Base-by-base conservation (phyloP, 768 basidiomycete genomes). In the Podaxis rugospora region DNA sequence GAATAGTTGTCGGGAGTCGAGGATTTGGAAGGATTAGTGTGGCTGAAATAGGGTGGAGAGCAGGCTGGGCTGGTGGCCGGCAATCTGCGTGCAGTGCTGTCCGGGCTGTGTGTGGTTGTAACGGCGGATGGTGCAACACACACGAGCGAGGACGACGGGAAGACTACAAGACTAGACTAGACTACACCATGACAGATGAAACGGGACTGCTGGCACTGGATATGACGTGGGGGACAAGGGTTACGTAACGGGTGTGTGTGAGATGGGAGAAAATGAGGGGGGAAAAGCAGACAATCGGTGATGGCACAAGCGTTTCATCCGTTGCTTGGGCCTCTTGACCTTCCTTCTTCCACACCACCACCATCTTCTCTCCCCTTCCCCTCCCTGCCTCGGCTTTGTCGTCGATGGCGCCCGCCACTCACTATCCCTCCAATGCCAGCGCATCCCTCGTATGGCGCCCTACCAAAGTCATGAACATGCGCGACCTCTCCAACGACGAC, bases 401-500 rank as follows among this genome's bases (percentile, higher is more conserved):
- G 65, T 64, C 66, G 66, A 53, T 60, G 59, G 61, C 61, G 16
- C 40, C 60, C 28, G 42, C 49, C 42, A 51, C 56, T 55, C 62
- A 58, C 54, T 27, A 49, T 55, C 61, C 53, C 52, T 61, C 64
- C 58, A 66, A 62, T 63, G 64, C 62, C 28, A 67, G 63, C 47
- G 68, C 69, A 42, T 57, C 69, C 61, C 68, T 87, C 60, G 67
- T 75, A 75, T 93, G 91, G 91, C 85, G 88, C 46, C 87, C 87
- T 18, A 93, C 90, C 52, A 92, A 90, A 80, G 87, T 90, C 67
- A 93, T 93, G 91, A 90, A 91, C 77, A 89, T 91, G 82, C 83
- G 84, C 74, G 92, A 94, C 83, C 83, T 94, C 63, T 90, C 92
- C 68, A 87, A 85, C 73, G 92, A 94, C 76, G 92, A 94, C 72